Conservation (phyloP, 1,139 yeast species). For the Taiozyma onychis region DNA sequence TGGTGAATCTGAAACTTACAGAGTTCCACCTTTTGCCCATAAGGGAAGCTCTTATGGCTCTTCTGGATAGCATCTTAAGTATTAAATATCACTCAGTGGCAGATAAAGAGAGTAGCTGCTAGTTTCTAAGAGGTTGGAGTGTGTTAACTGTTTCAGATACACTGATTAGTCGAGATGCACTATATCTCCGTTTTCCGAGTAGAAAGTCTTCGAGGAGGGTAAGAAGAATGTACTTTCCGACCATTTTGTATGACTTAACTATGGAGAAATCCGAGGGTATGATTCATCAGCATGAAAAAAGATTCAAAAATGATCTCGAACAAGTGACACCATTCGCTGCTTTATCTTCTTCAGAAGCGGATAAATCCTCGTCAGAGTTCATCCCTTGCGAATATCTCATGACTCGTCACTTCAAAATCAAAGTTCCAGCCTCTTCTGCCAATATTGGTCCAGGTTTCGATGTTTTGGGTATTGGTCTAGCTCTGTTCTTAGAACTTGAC, state of each 20-base stretch:
- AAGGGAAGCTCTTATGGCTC: neutral
- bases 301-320: neutral
- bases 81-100: neutral
- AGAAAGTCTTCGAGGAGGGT: neutral
- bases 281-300: neutral
- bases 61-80: neutral
- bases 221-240: neutral
- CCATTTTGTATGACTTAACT: slow-evolving; percentile 1
- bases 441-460: slow-evolving; percentile 98
- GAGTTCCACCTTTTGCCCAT: neutral
- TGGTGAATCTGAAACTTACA: neutral
- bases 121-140: neutral
- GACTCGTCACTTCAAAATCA: slow-evolving; percentile 47
- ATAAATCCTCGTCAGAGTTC: neutral
- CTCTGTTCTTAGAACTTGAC: slow-evolving; percentile 61
- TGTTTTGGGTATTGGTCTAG: slow-evolving; percentile 86
- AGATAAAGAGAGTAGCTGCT: neutral
- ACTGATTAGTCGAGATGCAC: neutral
- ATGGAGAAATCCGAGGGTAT: neutral
- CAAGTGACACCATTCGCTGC: neutral
- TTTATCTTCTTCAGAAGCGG: neutral
- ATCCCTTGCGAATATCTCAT: slow-evolving; percentile 12
- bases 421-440: slow-evolving; percentile 95
- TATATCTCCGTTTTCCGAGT: neutral
- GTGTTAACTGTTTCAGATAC: neutral